Base-by-base conservation (phyloP, 202 grass and related monocot genomes). In the Elaeis oleifera region DNA sequence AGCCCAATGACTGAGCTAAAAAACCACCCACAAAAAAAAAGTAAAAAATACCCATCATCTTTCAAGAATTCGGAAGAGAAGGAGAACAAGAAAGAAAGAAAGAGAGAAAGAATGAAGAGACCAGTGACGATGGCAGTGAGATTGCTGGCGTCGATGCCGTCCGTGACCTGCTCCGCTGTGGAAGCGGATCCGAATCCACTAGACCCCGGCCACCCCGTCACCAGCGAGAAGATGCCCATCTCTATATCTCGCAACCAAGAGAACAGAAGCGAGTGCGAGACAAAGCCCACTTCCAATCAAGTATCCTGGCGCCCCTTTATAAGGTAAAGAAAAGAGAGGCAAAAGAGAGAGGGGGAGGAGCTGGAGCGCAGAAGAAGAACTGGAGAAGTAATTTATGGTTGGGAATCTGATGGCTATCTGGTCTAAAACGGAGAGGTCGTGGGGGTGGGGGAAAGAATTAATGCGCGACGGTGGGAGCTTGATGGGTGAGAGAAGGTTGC, bases 151-250 rank as follows among this genome's bases (percentile, higher is more conserved):
- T 84, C 75, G 67, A 89, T 28, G 61, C 80, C 82, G 23, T 53
- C 59, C 17, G 88, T 94, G 88, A 94, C 88, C 79, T 92, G 80
- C 78, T 94, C 94, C 15, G 94, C 88, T 26, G 94, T 99, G 57
- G 78, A 83, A 29, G 58, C 59, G 0, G 94, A 99, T n/a, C 88
- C 88, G 26, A 89, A 99, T 25, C 84, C 88, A 71, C 81, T 91
- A 16, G 71, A 15, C 67, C 90, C 90, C 1, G 76, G 76, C 82
- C 61, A 80, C 64, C 92, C 82, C 39, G 78, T 92, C 65, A 80
- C 81, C 56, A 89, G 68, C 51, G 88, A 68, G 28, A 89, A 56
- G 52, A 92, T 56, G 2, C 82, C 80, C 94, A 92, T 92, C 69
- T 31, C 50, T n/a, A 0, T 44, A 6, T 32, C 49, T 13, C 16